Evolutionary conservation across 306 rosid genomes (phyloP), one percentile per base, ranked within the genome.

Genomic region (Dalbergia cultrata): DNA sequence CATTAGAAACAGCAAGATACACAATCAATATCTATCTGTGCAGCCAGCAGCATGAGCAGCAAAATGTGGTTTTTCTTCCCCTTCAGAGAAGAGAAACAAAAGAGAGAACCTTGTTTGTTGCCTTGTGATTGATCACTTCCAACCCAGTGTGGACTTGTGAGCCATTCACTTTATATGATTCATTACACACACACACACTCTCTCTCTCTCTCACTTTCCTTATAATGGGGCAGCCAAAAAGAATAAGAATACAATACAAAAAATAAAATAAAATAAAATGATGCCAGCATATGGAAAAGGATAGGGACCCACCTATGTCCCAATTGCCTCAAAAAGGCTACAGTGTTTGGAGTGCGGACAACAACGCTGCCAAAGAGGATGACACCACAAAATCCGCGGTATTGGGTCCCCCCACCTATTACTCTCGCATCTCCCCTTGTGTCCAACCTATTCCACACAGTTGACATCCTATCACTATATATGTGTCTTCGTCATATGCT

Each of bases 381-480:
- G 45, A 12, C 57, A 41, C 69, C 70, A 60, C 70, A 74, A 44
- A 60, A 74, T 74, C 33, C 79, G 70, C 70, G 34, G 8, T 16
- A 5, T 5, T 74, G 78, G 78, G 78, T 18, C 67, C 5, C 7
- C 7, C 39, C 14, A 11, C 3, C 26, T 26, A 33, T 37, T 37
- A 33, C 61, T 50, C 45, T 52, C 47, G 3, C 18, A 11, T 69
- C 43, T 13, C 41, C 31, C 2, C 31, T 26, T 1, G 31, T 1
- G 73, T 45, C 39, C 18, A 67, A 0, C 12, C 17, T 26, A 52
- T 70, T 70, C 62, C 62, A 69, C 43, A 1, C 74, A 47, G 22
- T 45, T 68, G 18, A 54, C 3, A 0, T 70, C 13, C 63, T 34
- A 13, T 70, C n/a, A 8, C 53, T 47, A 47, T 0, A 5, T 19